These are phyloP conservation scores for Rhizopus sp. DNA, from an alignment of 371 early-diverging fungal species.

Conservation along the genomic window DNA sequence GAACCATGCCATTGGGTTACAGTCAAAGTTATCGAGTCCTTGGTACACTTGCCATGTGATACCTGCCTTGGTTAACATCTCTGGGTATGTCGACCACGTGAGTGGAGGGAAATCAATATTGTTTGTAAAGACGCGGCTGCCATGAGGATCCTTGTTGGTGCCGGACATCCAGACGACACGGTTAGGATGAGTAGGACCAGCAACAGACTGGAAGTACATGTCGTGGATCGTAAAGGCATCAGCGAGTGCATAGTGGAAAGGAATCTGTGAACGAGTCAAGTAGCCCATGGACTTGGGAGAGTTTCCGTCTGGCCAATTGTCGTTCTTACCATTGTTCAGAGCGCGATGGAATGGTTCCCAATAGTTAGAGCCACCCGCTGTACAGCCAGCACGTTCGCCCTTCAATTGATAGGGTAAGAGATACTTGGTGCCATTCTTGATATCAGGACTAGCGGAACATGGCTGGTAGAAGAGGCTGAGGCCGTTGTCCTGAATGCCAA, in stretches of 20 bases:
- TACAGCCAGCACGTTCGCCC: constrained; percentile 30
- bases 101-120: constrained; percentile 21
- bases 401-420: constrained; percentile 27
- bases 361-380: constrained; percentile 15
- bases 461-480: constrained; percentile 30
- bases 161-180: constrained; percentile 36
- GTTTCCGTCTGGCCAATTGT: constrained; percentile 34
- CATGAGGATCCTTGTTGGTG: constrained; percentile 21
- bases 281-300: constrained; percentile 30
- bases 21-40: constrained; percentile 23
- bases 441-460: constrained; percentile 18
- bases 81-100: constrained; percentile 27
- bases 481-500: constrained; percentile 31
- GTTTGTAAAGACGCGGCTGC: constrained; percentile 21
- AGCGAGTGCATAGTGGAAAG: constrained; percentile 28
- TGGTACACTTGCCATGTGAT: constrained; percentile 34
- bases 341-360: constrained; percentile 24
- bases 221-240: constrained; percentile 33
- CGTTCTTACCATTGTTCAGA: constrained; percentile 23
- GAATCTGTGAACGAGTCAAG: constrained; percentile 24
- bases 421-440: constrained; percentile 27
- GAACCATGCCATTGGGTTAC: constrained; percentile 33
- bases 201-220: constrained; percentile 34
- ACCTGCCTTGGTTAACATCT: constrained; percentile 21
- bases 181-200: constrained; percentile 29